Conservation (phyloP, 129 eudicot genomes). For the Escallonia rubra region DNA sequence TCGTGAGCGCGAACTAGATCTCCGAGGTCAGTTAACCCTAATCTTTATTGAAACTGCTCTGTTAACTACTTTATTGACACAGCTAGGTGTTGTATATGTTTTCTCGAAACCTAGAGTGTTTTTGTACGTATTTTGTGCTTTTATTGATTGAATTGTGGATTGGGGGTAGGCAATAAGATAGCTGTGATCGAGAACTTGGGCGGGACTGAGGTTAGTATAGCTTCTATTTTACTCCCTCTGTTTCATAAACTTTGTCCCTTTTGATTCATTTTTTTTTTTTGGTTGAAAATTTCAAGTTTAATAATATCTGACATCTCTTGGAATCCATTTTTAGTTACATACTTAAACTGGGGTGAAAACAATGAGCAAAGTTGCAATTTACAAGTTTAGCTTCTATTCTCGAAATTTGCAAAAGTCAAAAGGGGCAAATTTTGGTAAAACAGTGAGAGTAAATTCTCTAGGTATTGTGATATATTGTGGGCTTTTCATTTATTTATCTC, state of each 20-base stretch:
- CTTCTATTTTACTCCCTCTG: neutral
- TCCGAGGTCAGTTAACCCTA: conserved; percentile 56
- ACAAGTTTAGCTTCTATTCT: neutral
- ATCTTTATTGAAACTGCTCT: neutral
- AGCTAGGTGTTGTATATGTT: too few species aligned
- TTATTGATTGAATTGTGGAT: neutral
- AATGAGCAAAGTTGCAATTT: neutral
- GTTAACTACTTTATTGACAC: too few species aligned
- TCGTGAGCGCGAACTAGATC: conserved; percentile 94
- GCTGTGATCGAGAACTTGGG: conserved; percentile 89
- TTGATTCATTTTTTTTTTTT: too few species aligned
- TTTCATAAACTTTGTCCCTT: too few species aligned
- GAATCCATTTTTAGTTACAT: too few species aligned
- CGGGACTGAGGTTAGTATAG: conserved; percentile 75
- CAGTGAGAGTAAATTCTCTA: neutral
- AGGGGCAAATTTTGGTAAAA: too few species aligned
- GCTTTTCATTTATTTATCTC: neutral
- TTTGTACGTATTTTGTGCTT: neutral
- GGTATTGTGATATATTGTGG: neutral
- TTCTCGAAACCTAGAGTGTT: neutral
- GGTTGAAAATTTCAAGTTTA: too few species aligned
- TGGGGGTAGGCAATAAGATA: conserved; percentile 71
- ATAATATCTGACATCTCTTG: too few species aligned
- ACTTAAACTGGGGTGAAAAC: too few species aligned
- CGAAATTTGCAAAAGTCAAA: too few species aligned